Evolutionary conservation across 805 yeast species (phyloP), one percentile per base, ranked within the genome.

Genomic region (Saccharomycopsis javanensis): DNA sequence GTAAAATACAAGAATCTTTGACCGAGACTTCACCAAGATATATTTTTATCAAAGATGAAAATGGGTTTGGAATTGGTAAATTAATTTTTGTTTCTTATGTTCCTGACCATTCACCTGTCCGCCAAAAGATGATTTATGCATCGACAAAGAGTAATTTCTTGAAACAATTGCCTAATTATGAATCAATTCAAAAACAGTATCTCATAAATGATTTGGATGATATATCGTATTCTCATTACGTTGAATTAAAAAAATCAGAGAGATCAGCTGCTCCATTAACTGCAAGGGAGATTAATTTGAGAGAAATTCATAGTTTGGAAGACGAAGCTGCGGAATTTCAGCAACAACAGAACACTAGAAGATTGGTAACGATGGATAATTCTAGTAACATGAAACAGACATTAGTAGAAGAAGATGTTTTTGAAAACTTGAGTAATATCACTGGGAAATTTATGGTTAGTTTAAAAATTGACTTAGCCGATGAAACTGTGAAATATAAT

Each of bases 81-180:
- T 31, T 50, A 60, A 76, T 80, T 2, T 90, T 92, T 64, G 78
- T 90, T 51, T 82, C 94, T 20, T 91, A 78, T 71, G 91, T 92
- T 55, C 97, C 99, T 0, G 97, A 92, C 68, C 69, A 70, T 54
- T 87, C 97, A 7, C 82, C 84, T 2, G 91, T 92, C 38, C 79
- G 90, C 58, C 77, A 79, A 57, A 94, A 92, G 69, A 94, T 94
- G 97, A 75, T 94, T 53, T 94, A 91, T 68, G 98, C 98, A 4
- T 88, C 97, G 1, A 83, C 95, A 10, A 88, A 88, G 60, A 85
- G 81, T 68, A 81, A 94, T 1, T 70, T 94, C 37, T 71, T 87
- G 57, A 81, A 86, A 63, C 84, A 85, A 61, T 74, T 92, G 42
- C 97, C 97, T 7, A 78, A 79, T 4, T 65, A 73, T 16, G 78